Evolutionary conservation across 495 filamentous ascomycete genomes (phyloP), one percentile per base, ranked within the genome.

Genomic region (Bacidia gigantensis): DNA sequence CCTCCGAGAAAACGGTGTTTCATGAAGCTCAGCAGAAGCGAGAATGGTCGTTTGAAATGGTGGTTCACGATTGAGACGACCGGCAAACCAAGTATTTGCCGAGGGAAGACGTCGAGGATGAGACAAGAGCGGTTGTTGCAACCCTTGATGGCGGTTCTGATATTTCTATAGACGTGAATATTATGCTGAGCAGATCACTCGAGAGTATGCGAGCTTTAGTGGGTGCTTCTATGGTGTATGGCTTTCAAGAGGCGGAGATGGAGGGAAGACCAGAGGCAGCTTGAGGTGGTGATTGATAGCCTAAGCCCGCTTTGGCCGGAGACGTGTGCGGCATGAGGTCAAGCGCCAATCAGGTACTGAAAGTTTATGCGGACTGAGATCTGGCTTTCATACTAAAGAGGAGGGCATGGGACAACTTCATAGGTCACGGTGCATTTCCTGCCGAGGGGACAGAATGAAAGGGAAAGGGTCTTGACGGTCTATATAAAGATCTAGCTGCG

Each of bases 211-310:
- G 14, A 35, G 14, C 14, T 5, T 14, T 35, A 14, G 14, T 35
- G 29, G 5, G 14, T 14, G 29, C 14, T 7, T 35, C 29, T 5
- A 35, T 14, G 14, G 29, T 7, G 14, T 35, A 38, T 3, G 20
- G 5, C 32, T 11, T 14, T 18, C 22, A 25, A 32, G 32, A 29
- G 2, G 46, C 26, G 22, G 1, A 17, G 3, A 9, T 3, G 46
- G 20, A 32, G 22, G 20, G 46, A 17, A 32, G 46, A 49, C 18
- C 47, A 25, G 26, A 25, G 12, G 25, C 29, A 50, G 47, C 47
- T 50, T 0, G 32, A 50, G 47, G 32, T 50, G 47, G n/a, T 50
- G 47, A 38, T 50, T 50, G 23, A 50, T 50, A 50, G 32, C 26
- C 47, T 50, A 50, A 50, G 24, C 47, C 47, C 47, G 26, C 47